phyloP scores from a whole-genome alignment of 78 protist genomes.

The Dictyostelium citrinum region DNA sequence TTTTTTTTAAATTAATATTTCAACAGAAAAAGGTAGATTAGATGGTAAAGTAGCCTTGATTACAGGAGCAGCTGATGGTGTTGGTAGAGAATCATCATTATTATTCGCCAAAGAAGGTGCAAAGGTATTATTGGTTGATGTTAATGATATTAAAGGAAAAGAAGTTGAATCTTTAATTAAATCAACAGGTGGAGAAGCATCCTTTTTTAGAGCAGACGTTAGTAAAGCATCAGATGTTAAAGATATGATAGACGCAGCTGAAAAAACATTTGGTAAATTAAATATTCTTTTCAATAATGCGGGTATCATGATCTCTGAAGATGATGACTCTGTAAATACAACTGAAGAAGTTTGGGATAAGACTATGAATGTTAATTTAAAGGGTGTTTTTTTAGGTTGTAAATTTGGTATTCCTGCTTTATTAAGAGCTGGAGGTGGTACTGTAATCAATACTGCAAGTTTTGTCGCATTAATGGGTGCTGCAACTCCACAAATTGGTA shows the following conservation, averaged over 20 bases:
- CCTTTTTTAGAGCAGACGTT: conserved; percentile 81
- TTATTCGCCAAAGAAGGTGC: conserved; percentile 88
- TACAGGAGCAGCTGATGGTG: conserved; percentile 86
- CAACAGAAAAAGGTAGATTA: conserved; percentile 38
- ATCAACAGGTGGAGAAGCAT: conserved; percentile 58
- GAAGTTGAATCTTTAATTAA: conserved; percentile 51
- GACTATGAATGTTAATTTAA: conserved; percentile 87
- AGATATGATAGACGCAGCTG: conserved; percentile 76
- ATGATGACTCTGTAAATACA: conserved; percentile 69
- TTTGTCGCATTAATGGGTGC: conserved; percentile 91
- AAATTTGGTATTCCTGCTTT: conserved; percentile 90
- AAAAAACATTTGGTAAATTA: conserved; percentile 79
- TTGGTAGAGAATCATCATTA: conserved; percentile 81
- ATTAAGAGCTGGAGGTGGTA: conserved; percentile 89
- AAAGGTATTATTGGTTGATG: conserved; percentile 41
- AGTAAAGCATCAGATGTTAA: conserved; percentile 62
- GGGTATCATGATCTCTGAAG: conserved; percentile 87
- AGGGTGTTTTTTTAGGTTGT: conserved; percentile 91
- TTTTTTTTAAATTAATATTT: too few relatives aligned
- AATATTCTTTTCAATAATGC: conserved; percentile 90
- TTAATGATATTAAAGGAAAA: conserved; percentile 54
- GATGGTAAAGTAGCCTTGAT: conserved; percentile 82
- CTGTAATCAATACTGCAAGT: conserved; percentile 91
- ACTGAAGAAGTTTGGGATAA: conserved; percentile 85
- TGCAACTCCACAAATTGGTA: conserved; percentile 88